Percentiles rank a stretch among this genome's conserved stretches.
Conservation (phyloP, 495 filamentous ascomycete genomes). For the Podospora bellae-mahoneyi region DNA sequence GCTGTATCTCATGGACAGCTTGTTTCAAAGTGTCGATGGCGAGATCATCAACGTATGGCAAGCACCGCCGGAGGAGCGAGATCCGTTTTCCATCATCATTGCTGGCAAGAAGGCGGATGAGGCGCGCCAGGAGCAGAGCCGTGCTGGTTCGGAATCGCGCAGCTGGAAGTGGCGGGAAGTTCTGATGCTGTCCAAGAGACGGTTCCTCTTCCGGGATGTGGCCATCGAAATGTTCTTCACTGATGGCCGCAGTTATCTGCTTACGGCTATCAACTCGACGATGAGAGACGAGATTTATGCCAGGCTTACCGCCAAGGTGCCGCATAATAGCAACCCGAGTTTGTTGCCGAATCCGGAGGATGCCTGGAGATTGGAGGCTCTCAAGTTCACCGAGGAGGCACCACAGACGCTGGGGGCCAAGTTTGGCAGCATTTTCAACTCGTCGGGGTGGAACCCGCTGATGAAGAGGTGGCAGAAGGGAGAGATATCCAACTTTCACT, state of each 20-base stretch:
- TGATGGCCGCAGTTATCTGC: conserved; percentile 89
- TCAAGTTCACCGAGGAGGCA: conserved; percentile 75
- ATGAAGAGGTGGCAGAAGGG: conserved; percentile 90
- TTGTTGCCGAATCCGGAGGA: conserved; percentile 59
- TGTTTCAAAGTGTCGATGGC: conserved; percentile 89
- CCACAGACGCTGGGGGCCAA: conserved; percentile 83
- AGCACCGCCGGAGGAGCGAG: conserved; percentile 85
- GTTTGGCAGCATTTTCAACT: conserved; percentile 92
- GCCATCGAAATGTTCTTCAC: conserved; percentile 95
- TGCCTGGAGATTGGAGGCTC: conserved; percentile 80
- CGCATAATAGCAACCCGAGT: conserved; percentile 59
- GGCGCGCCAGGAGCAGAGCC: conserved; percentile 45
- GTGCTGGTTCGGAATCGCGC: conserved; percentile 70
- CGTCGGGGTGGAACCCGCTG: conserved; percentile 67
- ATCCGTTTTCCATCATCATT: conserved; percentile 92
- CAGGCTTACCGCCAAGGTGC: conserved; percentile 70
- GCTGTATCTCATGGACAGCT: conserved; percentile 90
- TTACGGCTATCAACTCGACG: conserved; percentile 71
- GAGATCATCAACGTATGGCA: conserved; percentile 96
- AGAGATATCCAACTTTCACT: conserved; percentile 97
- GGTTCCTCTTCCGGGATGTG: conserved; percentile 93
- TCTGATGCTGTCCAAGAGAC: conserved; percentile 92
- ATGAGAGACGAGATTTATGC: conserved; percentile 75
- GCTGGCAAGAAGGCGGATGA: conserved; percentile 69
- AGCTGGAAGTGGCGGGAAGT: conserved; percentile 94